Evolutionary conservation across 768 basidiomycete species (phyloP), one percentile per base, ranked within the genome.

Genomic region (Auricularia auricula-judae): DNA sequence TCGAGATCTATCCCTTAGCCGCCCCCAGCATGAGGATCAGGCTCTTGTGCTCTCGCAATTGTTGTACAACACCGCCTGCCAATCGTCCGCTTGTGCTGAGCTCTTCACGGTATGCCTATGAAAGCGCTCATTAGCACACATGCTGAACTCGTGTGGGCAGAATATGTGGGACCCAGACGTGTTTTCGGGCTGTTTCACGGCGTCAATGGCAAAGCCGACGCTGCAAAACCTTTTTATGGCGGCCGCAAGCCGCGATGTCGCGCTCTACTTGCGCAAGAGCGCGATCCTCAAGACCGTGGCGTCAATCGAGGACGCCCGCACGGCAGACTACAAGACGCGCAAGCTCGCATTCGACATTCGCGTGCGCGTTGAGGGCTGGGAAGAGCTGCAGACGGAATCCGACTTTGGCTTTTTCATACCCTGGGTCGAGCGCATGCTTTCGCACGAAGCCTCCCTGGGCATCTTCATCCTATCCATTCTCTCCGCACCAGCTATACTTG

Each of bases 21-120:
- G 29, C 34, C 34, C 16, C 29, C 44, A 88, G 84, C 78, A 80
- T 64, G 72, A 73, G 42, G 78, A 80, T 64, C 86, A 87, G 65
- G 78, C 86, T 1, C 85, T 84, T 70, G 76, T 80, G 36, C 74
- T 89, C 12, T 84, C 87, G 1, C 82, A 82, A 33, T 76, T 90
- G 64, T 75, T 91, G 51, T 82, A 78, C 62, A 81, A 85, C 65
- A 77, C 83, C 4, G 87, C 87, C 4, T 85, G 86, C 33, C 89
- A 91, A 71, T 79, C 81, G 69, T 83, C 86, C 2, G 71, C 70
- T 18, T 66, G 82, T 65, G 71, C 76, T 5, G 73, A 71, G 44
- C 66, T 71, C 23, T 76, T 84, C 12, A 74, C 89, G 73, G 82
- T 85, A 33, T 68, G 78, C 51, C 73, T 73, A 18, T 69, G 80